Evolutionary conservation across 495 filamentous ascomycete species (phyloP), one percentile per base, ranked within the genome.

Genomic region (Darksidea phi): DNA sequence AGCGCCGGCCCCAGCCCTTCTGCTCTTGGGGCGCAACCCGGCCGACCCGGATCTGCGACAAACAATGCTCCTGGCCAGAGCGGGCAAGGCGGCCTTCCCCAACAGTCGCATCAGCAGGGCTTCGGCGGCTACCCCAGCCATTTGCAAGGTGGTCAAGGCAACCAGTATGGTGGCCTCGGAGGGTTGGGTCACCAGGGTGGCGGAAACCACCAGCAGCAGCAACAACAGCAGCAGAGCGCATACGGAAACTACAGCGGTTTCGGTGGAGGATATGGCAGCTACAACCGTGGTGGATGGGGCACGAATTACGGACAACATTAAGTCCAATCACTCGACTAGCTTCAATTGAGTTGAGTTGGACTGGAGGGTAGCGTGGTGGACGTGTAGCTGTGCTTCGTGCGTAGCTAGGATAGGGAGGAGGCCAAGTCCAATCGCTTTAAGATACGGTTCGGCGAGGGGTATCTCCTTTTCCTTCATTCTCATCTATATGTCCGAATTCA

Each of bases 41-140:
- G 82, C 32, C 88, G 91, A 57, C 91, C 91, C 15, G 90, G 89
- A 18, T 95, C 91, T 32, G 90, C 91, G 13, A 86, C 87, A 13
- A 94, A 91, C 74, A 86, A 80, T 61, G 80, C 79, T 1, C 57
- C 64, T 25, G 68, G 56, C 10, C 69, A 72, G 46, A 38, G 84
- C 17, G 82, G 81, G 6, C 88, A 90, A 71, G 74, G 80, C 51
- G 76, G 87, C 28, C 79, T 93, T 46, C 90, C 88, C 23, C 84
- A 88, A 38, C 91, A 92, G 74, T 85, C 84, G 11, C 82, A 84
- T 60, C 80, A 86, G 67, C 80, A 82, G 67, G 81, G 78, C 32
- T 93, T 90, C 69, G 84, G 86, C 32, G 86, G 83, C 34, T 94
- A 95, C 69, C 88, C 88, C 15, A 77, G 77, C 61, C 87, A 91